Evolutionary conservation across 1,284 basidiomycete species (phyloP), one percentile per base, ranked within the genome.

Genomic region (Trametes pubescens): DNA sequence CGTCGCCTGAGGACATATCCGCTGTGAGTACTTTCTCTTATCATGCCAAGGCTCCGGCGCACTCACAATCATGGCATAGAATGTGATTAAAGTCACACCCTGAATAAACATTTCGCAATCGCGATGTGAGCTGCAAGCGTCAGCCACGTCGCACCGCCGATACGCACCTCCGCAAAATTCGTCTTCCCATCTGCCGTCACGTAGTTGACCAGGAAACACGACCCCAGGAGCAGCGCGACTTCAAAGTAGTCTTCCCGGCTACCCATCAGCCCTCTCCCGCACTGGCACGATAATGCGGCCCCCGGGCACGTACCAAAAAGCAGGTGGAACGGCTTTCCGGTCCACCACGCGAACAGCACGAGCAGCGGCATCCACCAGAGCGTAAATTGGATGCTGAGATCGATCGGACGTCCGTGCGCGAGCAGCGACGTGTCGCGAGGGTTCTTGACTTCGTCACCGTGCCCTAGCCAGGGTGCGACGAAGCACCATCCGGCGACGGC

Each of bases 201-300:
- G 71, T 89, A 89, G 75, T 89, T 91, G 49, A 90, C 89, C 47
- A 91, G 77, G 79, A 91, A 90, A 70, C 85, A 87, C 0, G 86
- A 80, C 0, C 83, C 86, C 16, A 91, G 74, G 24, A 89, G 74
- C 29, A 87, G 71, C 1, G 84, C 82, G 2, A 90, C 84, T 71
- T 90, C 88, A 69, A 86, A 90, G 35, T 81, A 70, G 68, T 84
- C 82, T 82, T 35, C 34, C 16, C 46, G 24, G 26, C 40, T 16
- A n/a, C 18, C 16, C 14, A 8, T 43, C 11, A 47, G 44, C 24
- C 24, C 10, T 9, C 2, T 22, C 10, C 44, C 24, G 44, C 44
- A 10, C n/a, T 4, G 18, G 51, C 8, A 18, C 3, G 14, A 7
- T 16, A 2, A 34, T 5, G 22, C 11, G 21, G 11, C n/a, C n/a